Base-by-base conservation (phyloP, 2,329 filamentous ascomycete species). In the Ophioceras dolichostomum region DNA sequence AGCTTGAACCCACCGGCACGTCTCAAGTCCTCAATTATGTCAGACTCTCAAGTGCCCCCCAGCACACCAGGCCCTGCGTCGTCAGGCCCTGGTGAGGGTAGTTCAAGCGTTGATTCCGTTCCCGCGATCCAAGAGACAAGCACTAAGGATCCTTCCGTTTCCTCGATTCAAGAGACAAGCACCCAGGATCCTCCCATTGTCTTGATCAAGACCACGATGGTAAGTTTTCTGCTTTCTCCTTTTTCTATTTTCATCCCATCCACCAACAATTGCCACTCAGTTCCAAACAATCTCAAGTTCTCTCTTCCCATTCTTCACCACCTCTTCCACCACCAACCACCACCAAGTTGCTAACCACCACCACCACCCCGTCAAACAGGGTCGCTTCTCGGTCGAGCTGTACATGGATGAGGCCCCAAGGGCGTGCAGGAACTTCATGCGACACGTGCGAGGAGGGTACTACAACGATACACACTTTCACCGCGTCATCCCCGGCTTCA, bases 401-500 rank as follows among this genome's bases (percentile, higher is more conserved):
- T 96, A 96, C 75, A 81, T 73, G 36, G 59, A 73, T 19, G 88
- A 96, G 64, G 89, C 89, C 14, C 89, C 91, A 28, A 84, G 80
- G 57, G 88, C 87, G 18, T 93, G 85, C 72, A 73, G 71, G 42
- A 94, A 96, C 70, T 96, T 96, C 64, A 57, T 70, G 19, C 83
- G 82, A 4, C 83, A 96, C 37, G 76, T 79, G 16, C 65, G 73
- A 43, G 73, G 87, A 48, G 84, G 84, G 48, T 96, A 95, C 73
- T 98, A 94, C 73, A 76, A 91, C 64, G 67, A 63, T 55, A 76
- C 83, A 41, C 64, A 88, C 53, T 89, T 96, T 70, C 91, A 96
- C 67, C 87, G 91, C 57, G 79, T 96, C 49, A 96, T 98, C 53
- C 79, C 85, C 37, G 77, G 85, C 61, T 98, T 98, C 68, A 96